Evolutionary conservation across 2,329 filamentous ascomycete species (phyloP), one percentile per base, ranked within the genome.

Genomic region (Colletotrichum truncatum): DNA sequence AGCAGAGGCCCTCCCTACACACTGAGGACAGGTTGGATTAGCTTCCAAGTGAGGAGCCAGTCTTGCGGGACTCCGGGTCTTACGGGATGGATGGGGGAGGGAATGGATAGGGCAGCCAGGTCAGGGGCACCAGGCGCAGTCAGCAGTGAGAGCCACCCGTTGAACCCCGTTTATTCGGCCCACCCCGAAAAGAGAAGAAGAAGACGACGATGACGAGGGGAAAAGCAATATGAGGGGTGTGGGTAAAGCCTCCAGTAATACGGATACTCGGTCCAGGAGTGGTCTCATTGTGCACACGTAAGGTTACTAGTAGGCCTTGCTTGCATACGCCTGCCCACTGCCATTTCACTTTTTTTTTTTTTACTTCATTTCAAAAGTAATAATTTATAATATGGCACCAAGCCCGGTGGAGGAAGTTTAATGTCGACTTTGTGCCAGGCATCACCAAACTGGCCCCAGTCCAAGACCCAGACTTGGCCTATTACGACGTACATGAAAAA

Each of bases 231-330:
- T 32, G 48, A 26, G 49, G 55, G 26, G 21, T 41, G 32, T 36
- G 12, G 32, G 16, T 61, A 28, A n/a, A 25, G 61, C 54, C 36
- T 60, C 46, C 61, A 64, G 53, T 60, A 64, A 60, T 60, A 36
- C 46, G n/a, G n/a, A n/a, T 21, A 53, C 55, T 36, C 48, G n/a
- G n/a, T n/a, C n/a, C 53, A 38, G 54, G n/a, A 52, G 54, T 58
- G 54, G 54, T 12, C 38, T 32, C 54, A 30, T 34, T 8, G 45
- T 53, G 61, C 61, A 64, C 14, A 54, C 54, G 55, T 41, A 48
- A 30, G 28, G n/a, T n/a, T n/a, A n/a, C n/a, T n/a, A n/a, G n/a
- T n/a, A n/a, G n/a, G n/a, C n/a, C n/a, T n/a, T n/a, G n/a, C n/a
- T 39, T 61, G 25, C 61, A 64, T 49, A 52, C 56, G 62, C 48